Conservation (phyloP, 352 stramenopile species). For the Halophytophthora batemanensis region DNA sequence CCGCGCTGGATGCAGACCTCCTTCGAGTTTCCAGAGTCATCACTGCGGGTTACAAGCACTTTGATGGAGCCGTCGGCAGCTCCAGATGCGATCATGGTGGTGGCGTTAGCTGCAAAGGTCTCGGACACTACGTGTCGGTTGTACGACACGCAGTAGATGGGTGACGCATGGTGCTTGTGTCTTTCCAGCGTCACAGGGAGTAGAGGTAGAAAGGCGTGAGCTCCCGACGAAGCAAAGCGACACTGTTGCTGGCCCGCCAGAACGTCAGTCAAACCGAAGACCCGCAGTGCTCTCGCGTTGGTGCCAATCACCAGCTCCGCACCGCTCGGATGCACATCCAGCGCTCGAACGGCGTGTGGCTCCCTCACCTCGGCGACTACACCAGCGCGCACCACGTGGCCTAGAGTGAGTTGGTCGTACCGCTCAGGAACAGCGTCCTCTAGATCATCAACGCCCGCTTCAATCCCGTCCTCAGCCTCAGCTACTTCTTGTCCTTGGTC, state of each 20-base stretch:
- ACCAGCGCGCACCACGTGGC: slow-evolving; percentile 38
- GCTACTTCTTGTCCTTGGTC: slow-evolving; percentile 1
- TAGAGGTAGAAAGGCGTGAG: slow-evolving; percentile 37
- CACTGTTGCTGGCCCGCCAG: slow-evolving; percentile 10
- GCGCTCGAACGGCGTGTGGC: slow-evolving; percentile 48
- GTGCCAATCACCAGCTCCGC: slow-evolving; percentile 54
- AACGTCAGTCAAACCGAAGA: slow-evolving; percentile 41
- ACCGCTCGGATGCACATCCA: slow-evolving; percentile 41
- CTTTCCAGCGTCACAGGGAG: slow-evolving; percentile 49
- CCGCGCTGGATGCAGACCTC: slow-evolving; percentile 38
- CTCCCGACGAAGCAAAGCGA: slow-evolving; percentile 3
- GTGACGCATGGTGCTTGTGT: slow-evolving; percentile 56
- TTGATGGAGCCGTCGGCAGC: slow-evolving; percentile 60
- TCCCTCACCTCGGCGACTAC: slow-evolving; percentile 58
- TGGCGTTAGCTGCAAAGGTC: not conserved
- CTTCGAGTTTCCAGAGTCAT: slow-evolving; percentile 8
- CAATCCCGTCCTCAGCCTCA: not conserved
- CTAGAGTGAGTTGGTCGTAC: slow-evolving; percentile 39
- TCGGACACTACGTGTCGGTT: slow-evolving; percentile 17
- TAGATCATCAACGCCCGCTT: not conserved
- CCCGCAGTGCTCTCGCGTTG: slow-evolving; percentile 49
- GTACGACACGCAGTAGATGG: slow-evolving; percentile 57
- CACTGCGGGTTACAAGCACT: slow-evolving; percentile 23
- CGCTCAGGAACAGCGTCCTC: not conserved
- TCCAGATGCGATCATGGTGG: slow-evolving; percentile 46